Evolutionary conservation across 1,139 yeast species (phyloP).

Genomic region (Pichia sp.): DNA sequence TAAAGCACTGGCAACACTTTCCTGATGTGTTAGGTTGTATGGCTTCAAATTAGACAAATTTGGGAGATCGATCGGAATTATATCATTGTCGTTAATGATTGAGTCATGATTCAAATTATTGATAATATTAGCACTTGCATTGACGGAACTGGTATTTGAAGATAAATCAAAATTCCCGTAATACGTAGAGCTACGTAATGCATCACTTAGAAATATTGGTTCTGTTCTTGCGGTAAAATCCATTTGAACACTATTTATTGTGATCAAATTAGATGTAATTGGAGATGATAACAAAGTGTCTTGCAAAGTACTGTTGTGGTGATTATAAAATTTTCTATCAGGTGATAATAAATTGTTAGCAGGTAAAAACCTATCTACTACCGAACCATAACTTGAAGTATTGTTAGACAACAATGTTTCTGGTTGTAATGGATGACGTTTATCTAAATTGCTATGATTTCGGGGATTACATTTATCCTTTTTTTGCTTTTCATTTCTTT

Average conservation of each 20-base stretch:
- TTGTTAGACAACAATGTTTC: slow-evolving; percentile 14
- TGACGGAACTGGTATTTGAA: not conserved
- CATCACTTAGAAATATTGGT: not conserved
- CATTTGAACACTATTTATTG: not conserved
- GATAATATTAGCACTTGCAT: not conserved
- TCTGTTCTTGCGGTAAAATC: not conserved
- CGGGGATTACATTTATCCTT: not conserved
- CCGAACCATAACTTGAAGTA: slow-evolving; percentile 16
- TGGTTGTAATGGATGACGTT: not conserved
- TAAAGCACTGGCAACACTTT: slow-evolving; percentile 43
- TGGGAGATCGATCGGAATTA: not conserved
- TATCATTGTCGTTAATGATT: not conserved
- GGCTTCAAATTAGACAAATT: not conserved
- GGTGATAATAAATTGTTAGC: slow-evolving; percentile 13
- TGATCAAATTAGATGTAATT: not conserved
- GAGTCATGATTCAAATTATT: not conserved
- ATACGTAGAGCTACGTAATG: not conserved
- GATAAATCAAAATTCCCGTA: not conserved
- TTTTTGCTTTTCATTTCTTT: not conserved
- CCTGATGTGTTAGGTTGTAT: not conserved
- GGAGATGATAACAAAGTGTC: not conserved
- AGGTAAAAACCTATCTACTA: slow-evolving; percentile 26
- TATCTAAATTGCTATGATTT: not conserved
- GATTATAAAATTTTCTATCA: slow-evolving; percentile 4
- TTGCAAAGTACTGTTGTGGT: not conserved